Evolutionary conservation across 2,329 filamentous ascomycete species (phyloP).

Genomic region (Teratosphaeria epicoccoides): DNA sequence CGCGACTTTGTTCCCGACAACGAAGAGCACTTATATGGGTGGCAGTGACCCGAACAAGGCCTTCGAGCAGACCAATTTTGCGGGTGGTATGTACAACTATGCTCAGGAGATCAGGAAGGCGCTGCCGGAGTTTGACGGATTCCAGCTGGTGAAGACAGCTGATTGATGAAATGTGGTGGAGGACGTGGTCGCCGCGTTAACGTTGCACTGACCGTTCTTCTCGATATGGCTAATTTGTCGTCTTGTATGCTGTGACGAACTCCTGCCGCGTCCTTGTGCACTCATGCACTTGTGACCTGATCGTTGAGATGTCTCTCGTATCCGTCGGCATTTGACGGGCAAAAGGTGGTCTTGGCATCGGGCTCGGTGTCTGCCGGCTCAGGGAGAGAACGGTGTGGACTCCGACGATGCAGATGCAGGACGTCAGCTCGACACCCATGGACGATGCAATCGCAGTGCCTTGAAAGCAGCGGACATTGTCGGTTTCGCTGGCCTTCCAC

Average conservation of each 20-base stretch:
- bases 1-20: slow-evolving; percentile 20
- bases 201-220: not conserved
- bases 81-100: slow-evolving; percentile 21
- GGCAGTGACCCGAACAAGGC: slow-evolving; percentile 15
- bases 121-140: slow-evolving; percentile 16
- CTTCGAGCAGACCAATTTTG: slow-evolving; percentile 21
- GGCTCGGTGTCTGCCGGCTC: not conserved
- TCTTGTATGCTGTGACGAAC: too few species aligned
- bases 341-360: too few species aligned
- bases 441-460: not conserved
- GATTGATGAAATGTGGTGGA: not conserved
- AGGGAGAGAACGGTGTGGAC: not conserved
- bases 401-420: not conserved
- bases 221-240: not conserved
- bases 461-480: not conserved
- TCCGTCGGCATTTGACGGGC: too few species aligned
- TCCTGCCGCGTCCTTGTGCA: too few species aligned
- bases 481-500: too few species aligned
- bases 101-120: slow-evolving; percentile 18
- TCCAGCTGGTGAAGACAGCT: slow-evolving; percentile 11
- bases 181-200: not conserved
- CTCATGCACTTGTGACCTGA: too few species aligned
- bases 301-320: too few species aligned
- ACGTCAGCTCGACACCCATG: not conserved
- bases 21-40: slow-evolving; percentile 17